Evolutionary conservation across 371 early-diverging fungal species (phyloP).

Genomic region (Actinomucor elegans): DNA sequence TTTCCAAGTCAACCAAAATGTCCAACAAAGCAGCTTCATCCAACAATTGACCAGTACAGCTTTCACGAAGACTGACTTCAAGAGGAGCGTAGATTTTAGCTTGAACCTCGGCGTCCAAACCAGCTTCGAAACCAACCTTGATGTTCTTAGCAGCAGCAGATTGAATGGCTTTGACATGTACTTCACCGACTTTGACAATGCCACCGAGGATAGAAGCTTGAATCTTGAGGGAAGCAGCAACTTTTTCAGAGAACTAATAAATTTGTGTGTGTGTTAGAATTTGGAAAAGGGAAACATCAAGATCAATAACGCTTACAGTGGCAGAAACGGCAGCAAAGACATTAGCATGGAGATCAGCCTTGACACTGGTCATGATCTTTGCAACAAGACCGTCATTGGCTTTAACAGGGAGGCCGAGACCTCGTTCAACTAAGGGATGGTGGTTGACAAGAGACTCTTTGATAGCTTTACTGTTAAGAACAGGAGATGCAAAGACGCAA

Average conservation of each 20-base stretch:
- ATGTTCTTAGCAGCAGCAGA: slow-evolving; percentile 23
- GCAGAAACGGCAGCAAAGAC: slow-evolving; percentile 18
- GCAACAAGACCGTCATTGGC: slow-evolving; percentile 11
- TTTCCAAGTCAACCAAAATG: slow-evolving; percentile 23
- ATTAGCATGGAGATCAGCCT: slow-evolving; percentile 13
- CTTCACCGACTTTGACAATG: slow-evolving; percentile 11
- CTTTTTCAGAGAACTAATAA: slow-evolving; percentile 6
- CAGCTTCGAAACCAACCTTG: slow-evolving; percentile 7
- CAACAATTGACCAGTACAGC: not conserved
- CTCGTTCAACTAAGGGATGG: not conserved
- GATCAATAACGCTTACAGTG: too few relatives aligned
- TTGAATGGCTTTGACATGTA: slow-evolving; percentile 18
- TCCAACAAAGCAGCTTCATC: slow-evolving; percentile 18
- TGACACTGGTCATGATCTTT: slow-evolving; percentile 12
- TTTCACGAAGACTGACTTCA: slow-evolving; percentile 18
- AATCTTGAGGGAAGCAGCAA: slow-evolving; percentile 10
- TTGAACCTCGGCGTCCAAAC: slow-evolving; percentile 15
- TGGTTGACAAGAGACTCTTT: not conserved
- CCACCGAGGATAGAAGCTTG: slow-evolving; percentile 24
- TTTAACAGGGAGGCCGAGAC: slow-evolving; percentile 7
- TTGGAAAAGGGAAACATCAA: not conserved
- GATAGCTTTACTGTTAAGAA: not conserved
- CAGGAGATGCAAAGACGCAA: slow-evolving; percentile 4
- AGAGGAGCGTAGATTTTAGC: slow-evolving; percentile 22
- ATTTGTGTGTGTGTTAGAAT: not conserved